A percentile compares a stretch with the other conserved stretches of the same genome.
Conservation (phyloP, 192 early-diverging fungal species). For the Entomortierella chlamydospora region DNA sequence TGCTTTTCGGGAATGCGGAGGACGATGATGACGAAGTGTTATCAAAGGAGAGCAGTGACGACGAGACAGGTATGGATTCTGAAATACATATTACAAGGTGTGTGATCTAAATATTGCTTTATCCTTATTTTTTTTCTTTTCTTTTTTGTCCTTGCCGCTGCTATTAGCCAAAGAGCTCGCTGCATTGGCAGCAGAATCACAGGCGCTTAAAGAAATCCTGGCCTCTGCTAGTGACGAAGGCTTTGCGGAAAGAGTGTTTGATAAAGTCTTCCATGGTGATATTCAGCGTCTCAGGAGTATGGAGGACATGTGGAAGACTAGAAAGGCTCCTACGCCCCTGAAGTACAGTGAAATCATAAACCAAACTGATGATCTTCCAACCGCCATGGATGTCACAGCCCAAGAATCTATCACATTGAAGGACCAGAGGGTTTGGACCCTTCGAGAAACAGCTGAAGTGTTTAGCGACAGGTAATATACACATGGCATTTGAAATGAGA, state of each 20-base stretch:
- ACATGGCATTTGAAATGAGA: too few relatives aligned
- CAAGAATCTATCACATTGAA: slow-evolving; percentile 49
- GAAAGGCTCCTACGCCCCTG: slow-evolving; percentile 77
- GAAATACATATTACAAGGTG: too few relatives aligned
- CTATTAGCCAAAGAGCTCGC: slow-evolving; percentile 79
- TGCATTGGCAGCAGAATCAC: slow-evolving; percentile 78
- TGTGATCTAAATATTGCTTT: too few relatives aligned
- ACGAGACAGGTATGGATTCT: slow-evolving; percentile 56
- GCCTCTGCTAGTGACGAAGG: slow-evolving; percentile 67
- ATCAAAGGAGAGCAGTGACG: slow-evolving; percentile 59
- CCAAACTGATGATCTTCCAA: neutral
- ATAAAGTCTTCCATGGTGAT: slow-evolving; percentile 87
- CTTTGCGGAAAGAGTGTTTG: slow-evolving; percentile 74
- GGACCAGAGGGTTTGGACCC: slow-evolving; percentile 78
- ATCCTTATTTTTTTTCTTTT: neutral
- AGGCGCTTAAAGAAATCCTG: slow-evolving; percentile 75
- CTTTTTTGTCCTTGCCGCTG: neutral
- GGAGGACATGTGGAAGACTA: slow-evolving; percentile 90
- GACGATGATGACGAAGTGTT: slow-evolving; percentile 63
- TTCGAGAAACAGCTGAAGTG: slow-evolving; percentile 75
- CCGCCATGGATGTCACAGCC: slow-evolving; percentile 26
- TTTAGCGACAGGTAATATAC: slow-evolving; percentile 77
- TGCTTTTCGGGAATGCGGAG: slow-evolving; percentile 78
- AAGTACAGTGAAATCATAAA: slow-evolving; percentile 61
- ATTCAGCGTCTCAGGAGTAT: slow-evolving; percentile 82